phyloP scores from a whole-genome alignment of 305 asterid genomes.

The Rubia occidens region DNA sequence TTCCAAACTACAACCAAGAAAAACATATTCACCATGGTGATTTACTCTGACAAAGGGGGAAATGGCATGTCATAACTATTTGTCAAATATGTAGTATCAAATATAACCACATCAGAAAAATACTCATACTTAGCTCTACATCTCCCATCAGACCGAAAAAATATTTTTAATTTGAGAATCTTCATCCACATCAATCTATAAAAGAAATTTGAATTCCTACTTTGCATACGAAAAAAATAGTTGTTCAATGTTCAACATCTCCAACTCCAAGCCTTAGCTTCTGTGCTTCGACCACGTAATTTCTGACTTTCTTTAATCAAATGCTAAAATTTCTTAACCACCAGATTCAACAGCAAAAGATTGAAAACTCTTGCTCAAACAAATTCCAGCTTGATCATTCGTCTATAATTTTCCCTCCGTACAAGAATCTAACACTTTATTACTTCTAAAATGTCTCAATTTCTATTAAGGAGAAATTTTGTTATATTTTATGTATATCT shows the following conservation, averaged over 20 bases:
- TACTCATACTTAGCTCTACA: no score
- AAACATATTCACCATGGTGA: neutral
- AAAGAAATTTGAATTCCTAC: neutral
- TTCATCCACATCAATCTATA: no score
- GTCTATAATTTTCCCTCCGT: neutral
- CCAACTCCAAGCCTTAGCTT: neutral
- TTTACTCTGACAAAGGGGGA: neutral
- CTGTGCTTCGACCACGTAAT: neutral
- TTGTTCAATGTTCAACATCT: neutral
- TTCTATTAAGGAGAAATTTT: no score
- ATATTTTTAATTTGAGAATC: no score
- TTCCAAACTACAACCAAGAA: neutral
- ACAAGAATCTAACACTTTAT: neutral
- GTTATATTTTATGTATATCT: no score
- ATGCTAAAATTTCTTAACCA: neutral
- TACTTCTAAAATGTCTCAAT: neutral
- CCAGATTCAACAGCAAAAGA: neutral
- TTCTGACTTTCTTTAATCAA: constrained; percentile 1
- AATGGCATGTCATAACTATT: neutral
- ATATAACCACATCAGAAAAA: no score
- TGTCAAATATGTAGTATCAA: no score
- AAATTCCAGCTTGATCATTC: neutral
- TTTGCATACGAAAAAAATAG: neutral
- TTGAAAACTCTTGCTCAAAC: neutral
- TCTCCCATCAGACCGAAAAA: no score